A percentile compares a stretch with the other conserved stretches of the same genome.
phyloP scores from a whole-genome alignment of 2,329 filamentous ascomycete genomes.

The Lecanosticta acicola region DNA sequence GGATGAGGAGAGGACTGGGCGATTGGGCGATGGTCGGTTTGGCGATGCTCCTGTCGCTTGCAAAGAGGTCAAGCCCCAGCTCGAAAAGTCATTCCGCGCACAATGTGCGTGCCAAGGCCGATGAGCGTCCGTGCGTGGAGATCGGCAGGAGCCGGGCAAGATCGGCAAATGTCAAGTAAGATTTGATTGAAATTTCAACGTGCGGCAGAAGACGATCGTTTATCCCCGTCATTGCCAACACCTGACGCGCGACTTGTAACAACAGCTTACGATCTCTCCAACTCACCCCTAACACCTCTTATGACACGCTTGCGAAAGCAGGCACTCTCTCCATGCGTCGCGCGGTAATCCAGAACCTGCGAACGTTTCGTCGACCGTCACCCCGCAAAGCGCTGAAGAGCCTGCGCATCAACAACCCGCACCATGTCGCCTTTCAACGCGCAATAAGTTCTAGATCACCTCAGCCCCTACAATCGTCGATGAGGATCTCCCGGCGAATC shows the following conservation, averaged over 20 bases:
- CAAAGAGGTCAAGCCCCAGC: too few relatives aligned
- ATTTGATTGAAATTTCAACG: not conserved
- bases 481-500: conserved; percentile 64
- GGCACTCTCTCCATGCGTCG: conserved; percentile 60
- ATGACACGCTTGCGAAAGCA: not conserved
- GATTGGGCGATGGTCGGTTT: not conserved
- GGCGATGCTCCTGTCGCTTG: conserved; percentile 13
- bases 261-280: too few relatives aligned
- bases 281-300: too few relatives aligned
- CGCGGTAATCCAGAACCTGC: conserved; percentile 61
- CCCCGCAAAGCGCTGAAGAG: conserved; percentile 54
- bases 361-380: conserved; percentile 61
- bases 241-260: too few relatives aligned
- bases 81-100: too few relatives aligned
- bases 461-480: conserved; percentile 57
- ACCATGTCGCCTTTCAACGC: conserved; percentile 45
- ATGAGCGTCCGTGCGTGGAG: not conserved
- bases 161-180: too few relatives aligned
- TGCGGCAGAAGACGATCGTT: too few relatives aligned
- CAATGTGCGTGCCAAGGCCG: too few relatives aligned
- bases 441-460: conserved; percentile 37
- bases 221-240: too few relatives aligned
- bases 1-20: conserved; percentile 8
- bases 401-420: conserved; percentile 36
- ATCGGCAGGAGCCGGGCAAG: too few relatives aligned